Conservation (phyloP, 257 asterid species). For the Plectranthus barbatus region DNA sequence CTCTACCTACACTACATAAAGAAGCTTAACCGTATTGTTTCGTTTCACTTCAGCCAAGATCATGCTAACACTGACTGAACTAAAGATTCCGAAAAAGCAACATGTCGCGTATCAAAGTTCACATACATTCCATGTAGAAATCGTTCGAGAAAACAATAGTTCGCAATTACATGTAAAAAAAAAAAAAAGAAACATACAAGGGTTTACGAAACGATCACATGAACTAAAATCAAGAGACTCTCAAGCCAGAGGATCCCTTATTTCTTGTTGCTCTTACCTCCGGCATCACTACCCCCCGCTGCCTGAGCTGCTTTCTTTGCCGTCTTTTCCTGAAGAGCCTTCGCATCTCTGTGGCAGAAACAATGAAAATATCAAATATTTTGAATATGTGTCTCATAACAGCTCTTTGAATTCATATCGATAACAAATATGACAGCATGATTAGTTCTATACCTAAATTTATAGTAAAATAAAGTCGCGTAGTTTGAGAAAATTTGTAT, state of each 20-base stretch:
- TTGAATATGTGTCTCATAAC: not conserved
- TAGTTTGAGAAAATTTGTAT: too few relatives aligned
- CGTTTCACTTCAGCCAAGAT: too few relatives aligned
- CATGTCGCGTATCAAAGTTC: not conserved
- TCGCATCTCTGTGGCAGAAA: conserved; percentile 62
- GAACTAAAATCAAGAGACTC: conserved; percentile 2
- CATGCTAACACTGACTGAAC: not conserved
- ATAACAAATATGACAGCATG: not conserved
- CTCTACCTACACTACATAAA: too few relatives aligned
- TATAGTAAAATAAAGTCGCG: too few relatives aligned
- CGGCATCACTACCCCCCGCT: conserved; percentile 43
- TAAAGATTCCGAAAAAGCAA: not conserved
- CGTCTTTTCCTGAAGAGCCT: conserved; percentile 82
- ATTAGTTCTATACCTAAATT: too few relatives aligned
- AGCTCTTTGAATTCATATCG: not conserved
- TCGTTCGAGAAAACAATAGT: not conserved
- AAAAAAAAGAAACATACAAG: too few relatives aligned
- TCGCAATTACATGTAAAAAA: not conserved
- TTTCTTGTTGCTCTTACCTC: conserved; percentile 68
- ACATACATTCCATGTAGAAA: not conserved
- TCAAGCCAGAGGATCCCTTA: conserved; percentile 13
- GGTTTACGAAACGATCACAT: not conserved
- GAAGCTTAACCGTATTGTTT: too few relatives aligned
- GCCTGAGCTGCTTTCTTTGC: conserved; percentile 77
- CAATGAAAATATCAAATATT: not conserved